Conservation (phyloP, 2,329 filamentous ascomycete genomes). For the Fusarium abutilonis region DNA sequence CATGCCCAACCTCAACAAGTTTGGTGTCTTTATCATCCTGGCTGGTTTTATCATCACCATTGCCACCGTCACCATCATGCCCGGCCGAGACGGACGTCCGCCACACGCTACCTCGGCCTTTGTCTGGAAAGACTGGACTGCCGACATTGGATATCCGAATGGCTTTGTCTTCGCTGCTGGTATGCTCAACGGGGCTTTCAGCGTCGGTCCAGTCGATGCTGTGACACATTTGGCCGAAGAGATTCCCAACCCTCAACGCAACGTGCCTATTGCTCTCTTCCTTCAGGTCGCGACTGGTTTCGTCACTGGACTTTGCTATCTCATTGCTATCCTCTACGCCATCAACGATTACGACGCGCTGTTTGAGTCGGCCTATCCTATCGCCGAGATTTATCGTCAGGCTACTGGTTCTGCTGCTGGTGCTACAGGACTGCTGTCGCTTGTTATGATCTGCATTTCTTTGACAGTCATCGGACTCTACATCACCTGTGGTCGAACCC, state of each 20-base stretch:
- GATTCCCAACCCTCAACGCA: constrained; percentile 62
- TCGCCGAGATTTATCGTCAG: constrained; percentile 72
- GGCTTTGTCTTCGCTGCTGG: constrained; percentile 55
- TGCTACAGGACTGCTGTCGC: constrained; percentile 59
- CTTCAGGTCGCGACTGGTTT: constrained; percentile 63
- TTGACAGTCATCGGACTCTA: constrained; percentile 51
- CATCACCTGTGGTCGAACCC: constrained; percentile 53
- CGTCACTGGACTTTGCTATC: constrained; percentile 61
- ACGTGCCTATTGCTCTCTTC: constrained; percentile 64
- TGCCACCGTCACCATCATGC: constrained; percentile 65
- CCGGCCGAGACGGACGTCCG: constrained; percentile 46
- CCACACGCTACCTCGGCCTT: constrained; percentile 49
- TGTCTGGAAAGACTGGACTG: constrained; percentile 55
- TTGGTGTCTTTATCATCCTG: constrained; percentile 62
- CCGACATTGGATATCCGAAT: constrained; percentile 53
- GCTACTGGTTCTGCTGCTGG: constrained; percentile 62
- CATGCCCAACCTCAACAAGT: constrained; percentile 62
- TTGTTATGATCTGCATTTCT: constrained; percentile 53
- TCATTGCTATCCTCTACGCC: constrained; percentile 66
- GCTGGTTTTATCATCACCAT: constrained; percentile 65
- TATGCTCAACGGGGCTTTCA: constrained; percentile 72
- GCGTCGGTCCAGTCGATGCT: constrained; percentile 72
- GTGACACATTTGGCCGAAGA: constrained; percentile 73
- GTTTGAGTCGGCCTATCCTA: constrained; percentile 65
- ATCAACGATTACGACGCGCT: constrained; percentile 65